Conservation (phyloP, 768 basidiomycete species). For the Boletus eberwhitei region DNA sequence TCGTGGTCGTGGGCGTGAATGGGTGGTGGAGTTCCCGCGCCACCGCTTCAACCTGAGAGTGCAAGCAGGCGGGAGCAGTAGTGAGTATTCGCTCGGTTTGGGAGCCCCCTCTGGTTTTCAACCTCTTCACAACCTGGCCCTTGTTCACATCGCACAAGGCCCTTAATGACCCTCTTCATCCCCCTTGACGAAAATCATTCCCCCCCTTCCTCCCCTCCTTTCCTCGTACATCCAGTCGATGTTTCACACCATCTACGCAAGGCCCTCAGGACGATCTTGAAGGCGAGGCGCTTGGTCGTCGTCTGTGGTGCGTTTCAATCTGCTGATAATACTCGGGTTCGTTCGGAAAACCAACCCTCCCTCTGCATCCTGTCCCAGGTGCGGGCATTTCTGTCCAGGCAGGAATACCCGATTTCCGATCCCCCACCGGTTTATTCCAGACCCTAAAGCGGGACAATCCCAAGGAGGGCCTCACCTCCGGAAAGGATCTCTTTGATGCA, state of each 20-base stretch:
- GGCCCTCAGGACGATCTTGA: slow-evolving; percentile 64
- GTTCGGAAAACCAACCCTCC: background rate
- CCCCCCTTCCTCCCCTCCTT: slow-evolving; percentile 51
- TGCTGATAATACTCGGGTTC: slow-evolving; percentile 10
- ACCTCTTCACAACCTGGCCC: slow-evolving; percentile 19
- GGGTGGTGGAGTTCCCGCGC: slow-evolving; percentile 25
- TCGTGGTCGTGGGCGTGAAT: background rate
- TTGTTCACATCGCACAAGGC: slow-evolving; percentile 26
- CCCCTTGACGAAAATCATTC: slow-evolving; percentile 51
- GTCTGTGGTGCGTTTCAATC: slow-evolving; percentile 64
- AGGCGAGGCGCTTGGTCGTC: slow-evolving; percentile 81
- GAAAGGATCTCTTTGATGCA: slow-evolving; percentile 88
- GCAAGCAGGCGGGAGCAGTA: no score
- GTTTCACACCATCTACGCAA: slow-evolving; percentile 46
- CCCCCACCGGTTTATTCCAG: slow-evolving; percentile 75
- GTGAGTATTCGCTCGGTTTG: slow-evolving; percentile 10
- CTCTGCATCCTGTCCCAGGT: slow-evolving; percentile 41
- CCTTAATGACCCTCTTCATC: slow-evolving; percentile 61
- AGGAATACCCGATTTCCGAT: slow-evolving; percentile 89
- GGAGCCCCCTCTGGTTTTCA: slow-evolving; percentile 22
- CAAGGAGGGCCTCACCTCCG: slow-evolving; percentile 63
- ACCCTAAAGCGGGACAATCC: slow-evolving; percentile 76
- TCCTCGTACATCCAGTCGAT: slow-evolving; percentile 49
- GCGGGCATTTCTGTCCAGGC: slow-evolving; percentile 87
- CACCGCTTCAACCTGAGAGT: slow-evolving; percentile 15